A percentile compares a stretch with the other conserved stretches of the same genome.
These are phyloP conservation scores for Coleophoma cylindrospora DNA, from an alignment of 2,329 filamentous ascomycete genomes.

Conservation along the genomic window DNA sequence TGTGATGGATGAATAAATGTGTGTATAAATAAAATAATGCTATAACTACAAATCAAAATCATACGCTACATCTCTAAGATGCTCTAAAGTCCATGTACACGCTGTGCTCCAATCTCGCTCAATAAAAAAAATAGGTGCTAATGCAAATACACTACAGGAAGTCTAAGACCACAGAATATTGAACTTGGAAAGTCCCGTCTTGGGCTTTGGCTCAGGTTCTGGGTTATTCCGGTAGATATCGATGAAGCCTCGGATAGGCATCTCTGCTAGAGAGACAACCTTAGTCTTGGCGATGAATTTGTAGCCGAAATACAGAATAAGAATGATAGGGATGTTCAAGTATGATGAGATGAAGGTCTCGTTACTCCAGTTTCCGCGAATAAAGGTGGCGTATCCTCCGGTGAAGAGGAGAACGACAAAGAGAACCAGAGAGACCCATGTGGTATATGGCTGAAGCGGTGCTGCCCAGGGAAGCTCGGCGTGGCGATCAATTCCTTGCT, in stretches of 20 bases:
- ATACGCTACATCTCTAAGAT: too few species aligned
- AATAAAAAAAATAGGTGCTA: not conserved
- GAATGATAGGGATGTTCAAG: slow-evolving; percentile 60
- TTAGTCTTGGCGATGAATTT: slow-evolving; percentile 47
- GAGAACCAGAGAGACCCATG: slow-evolving; percentile 44
- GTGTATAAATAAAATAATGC: too few species aligned
- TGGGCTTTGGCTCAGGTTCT: slow-evolving; percentile 10
- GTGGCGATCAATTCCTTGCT: slow-evolving; percentile 41
- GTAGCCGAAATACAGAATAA: slow-evolving; percentile 43
- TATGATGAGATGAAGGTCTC: slow-evolving; percentile 59
- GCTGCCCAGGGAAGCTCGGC: slow-evolving; percentile 39
- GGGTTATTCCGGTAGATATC: slow-evolving; percentile 26
- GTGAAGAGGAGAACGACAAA: slow-evolving; percentile 50
- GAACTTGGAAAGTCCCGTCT: slow-evolving; percentile 12
- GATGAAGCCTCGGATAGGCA: slow-evolving; percentile 32
- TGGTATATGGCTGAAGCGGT: slow-evolving; percentile 50
- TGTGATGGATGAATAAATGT: too few species aligned
- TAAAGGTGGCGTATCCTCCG: slow-evolving; percentile 62
- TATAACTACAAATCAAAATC: too few species aligned
- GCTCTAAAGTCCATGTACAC: not conserved
- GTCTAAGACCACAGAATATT: slow-evolving; percentile 20
- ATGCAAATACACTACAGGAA: not conserved
- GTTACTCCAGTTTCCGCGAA: slow-evolving; percentile 50
- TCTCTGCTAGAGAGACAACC: slow-evolving; percentile 29
- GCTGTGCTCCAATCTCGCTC: not conserved